Base-by-base conservation (phyloP, 495 filamentous ascomycete species). In the Xylaria acuta region DNA sequence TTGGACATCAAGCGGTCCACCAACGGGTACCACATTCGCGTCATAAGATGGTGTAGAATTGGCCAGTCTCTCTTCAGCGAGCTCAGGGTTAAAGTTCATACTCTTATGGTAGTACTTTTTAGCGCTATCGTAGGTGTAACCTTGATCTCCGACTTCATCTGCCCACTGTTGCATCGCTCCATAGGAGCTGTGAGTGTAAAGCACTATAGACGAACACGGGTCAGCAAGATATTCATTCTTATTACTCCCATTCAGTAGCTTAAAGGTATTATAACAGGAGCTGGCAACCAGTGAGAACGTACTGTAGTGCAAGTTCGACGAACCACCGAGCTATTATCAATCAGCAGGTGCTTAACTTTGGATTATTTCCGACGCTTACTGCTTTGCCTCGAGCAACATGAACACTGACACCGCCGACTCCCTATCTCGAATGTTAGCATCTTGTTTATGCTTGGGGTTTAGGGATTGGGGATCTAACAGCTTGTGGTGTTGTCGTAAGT, bases 161-260 rank as follows among this genome's bases (percentile, higher is more conserved):
- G 60, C 60, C 60, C 60, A 64, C 9, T 27, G 22, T 16, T 64
- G 36, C 60, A 64, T 64, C 12, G 60, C 60, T 43, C 60, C 60
- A 41, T 64, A 64, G 22, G 60, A 60, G n/a, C 58, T 60, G 20
- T 60, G 58, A 22, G 58, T 60, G 58, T 60, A 60, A 22, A 60
- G 58, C 58, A 60, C 58, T 60, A 38, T 9, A 38, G 8, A 60
- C 9, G 12, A 36, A 38, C 3, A 22, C 9, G n/a, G n/a, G 34
- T 60, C 5, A 60, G 32, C n/a, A n/a, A n/a, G 3, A 1, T 38
- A 1, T 32, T 27, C 25, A 22, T 38, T 36, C 2, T 63, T 27
- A 16, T 16, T 27, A 7, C 1, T 1, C 5, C 34, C n/a, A 25
- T 16, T 41, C 36, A 64, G 30, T 64, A 41, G 5, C 14, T 16